phyloP scores from a whole-genome alignment of 2,329 filamentous ascomycete species.

The Albifimbria verrucaria region DNA sequence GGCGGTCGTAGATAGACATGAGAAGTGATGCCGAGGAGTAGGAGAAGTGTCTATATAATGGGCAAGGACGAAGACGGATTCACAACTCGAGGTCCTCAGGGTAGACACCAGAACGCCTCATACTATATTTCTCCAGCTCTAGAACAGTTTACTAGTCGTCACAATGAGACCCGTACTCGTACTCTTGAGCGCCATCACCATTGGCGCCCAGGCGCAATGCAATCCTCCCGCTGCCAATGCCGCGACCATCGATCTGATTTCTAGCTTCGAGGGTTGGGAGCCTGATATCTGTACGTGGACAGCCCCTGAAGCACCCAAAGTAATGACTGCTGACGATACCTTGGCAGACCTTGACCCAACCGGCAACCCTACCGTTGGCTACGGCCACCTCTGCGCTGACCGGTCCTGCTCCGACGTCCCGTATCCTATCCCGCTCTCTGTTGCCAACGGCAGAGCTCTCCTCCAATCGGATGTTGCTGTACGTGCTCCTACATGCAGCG shows the following conservation, averaged over 20 bases:
- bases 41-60: too few relatives aligned
- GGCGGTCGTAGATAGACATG: too few relatives aligned
- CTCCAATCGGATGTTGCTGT: constrained; percentile 22
- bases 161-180: background rate
- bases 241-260: constrained; percentile 4
- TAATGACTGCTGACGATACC: background rate
- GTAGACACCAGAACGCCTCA: too few relatives aligned
- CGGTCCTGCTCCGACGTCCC: constrained; percentile 39
- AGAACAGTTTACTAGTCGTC: background rate
- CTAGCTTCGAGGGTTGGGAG: constrained; percentile 6
- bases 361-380: constrained; percentile 46
- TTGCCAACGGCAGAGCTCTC: constrained; percentile 35
- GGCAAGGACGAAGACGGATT: too few relatives aligned
- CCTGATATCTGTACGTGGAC: constrained; percentile 7
- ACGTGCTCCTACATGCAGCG: background rate
- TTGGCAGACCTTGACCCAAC: constrained; percentile 32
- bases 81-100: too few relatives aligned
- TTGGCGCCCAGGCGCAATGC: constrained; percentile 10
- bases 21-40: too few relatives aligned
- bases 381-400: constrained; percentile 45
- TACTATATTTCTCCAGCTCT: too few relatives aligned
- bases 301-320: constrained; percentile 11
- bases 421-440: constrained; percentile 42
- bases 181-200: constrained; percentile 3
- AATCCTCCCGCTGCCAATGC: constrained; percentile 10